These are phyloP conservation scores for Pseudohyphozyma bogoriensis DNA, from an alignment of 768 basidiomycete species.

Conservation along the genomic window DNA sequence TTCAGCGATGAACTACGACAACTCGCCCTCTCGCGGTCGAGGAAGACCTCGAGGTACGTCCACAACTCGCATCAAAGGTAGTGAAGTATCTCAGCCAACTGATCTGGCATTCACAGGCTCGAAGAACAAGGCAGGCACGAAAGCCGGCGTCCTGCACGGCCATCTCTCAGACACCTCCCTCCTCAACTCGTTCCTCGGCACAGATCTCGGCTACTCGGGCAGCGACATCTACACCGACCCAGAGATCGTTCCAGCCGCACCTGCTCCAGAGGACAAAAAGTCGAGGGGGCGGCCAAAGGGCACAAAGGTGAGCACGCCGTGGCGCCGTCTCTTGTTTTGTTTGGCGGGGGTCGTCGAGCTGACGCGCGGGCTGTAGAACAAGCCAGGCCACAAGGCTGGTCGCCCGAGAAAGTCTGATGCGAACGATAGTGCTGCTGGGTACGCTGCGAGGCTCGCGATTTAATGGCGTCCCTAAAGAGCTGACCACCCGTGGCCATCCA, in stretches of 20 bases:
- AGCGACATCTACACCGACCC: background rate
- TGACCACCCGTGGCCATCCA: background rate
- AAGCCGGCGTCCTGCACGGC: too few relatives aligned
- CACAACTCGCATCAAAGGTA: too few relatives aligned
- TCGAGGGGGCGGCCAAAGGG: background rate
- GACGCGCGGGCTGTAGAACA: background rate
- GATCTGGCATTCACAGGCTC: background rate
- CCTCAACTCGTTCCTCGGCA: background rate
- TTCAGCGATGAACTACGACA: too few relatives aligned
- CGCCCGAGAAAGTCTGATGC: background rate
- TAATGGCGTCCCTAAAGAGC: too few relatives aligned
- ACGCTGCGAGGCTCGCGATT: background rate
- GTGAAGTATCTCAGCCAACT: too few relatives aligned
- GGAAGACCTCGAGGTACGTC: background rate
- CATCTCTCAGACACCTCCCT: background rate
- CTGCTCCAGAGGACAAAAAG: background rate
- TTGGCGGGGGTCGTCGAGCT: background rate
- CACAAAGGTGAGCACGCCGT: background rate
- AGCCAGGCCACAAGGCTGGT: background rate
- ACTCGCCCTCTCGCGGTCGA: too few relatives aligned
- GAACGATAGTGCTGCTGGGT: background rate
- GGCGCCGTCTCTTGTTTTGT: background rate
- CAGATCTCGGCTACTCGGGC: background rate
- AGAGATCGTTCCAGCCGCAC: background rate
- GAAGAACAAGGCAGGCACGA: background rate